A percentile compares a stretch with the other conserved stretches of the same genome.
phyloP scores from a whole-genome alignment of 768 basidiomycete species.

The Leccinum boreale region DNA sequence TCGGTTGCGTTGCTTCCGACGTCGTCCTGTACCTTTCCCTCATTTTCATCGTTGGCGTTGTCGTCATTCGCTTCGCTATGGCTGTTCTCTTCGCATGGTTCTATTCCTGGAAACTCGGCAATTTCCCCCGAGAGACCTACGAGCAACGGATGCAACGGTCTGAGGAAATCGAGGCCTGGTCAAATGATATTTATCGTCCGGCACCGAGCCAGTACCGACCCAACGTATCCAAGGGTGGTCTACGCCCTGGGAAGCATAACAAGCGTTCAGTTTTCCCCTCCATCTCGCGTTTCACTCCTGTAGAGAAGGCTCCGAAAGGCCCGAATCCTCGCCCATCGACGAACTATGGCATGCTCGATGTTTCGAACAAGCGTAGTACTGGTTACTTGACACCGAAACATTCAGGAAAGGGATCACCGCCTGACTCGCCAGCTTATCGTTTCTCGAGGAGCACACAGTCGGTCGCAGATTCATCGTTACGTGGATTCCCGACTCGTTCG shows the following conservation, averaged over 20 bases:
- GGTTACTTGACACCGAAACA: conserved; percentile 42
- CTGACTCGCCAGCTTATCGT: conserved; percentile 66
- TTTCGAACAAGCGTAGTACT: conserved; percentile 58
- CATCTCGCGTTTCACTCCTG: conserved; percentile 70
- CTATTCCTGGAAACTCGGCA: conserved; percentile 92
- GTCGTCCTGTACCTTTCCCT: conserved; percentile 95
- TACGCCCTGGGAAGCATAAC: conserved; percentile 45
- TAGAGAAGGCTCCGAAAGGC: conserved; percentile 57
- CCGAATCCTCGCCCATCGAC: conserved; percentile 54
- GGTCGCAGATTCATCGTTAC: conserved; percentile 44
- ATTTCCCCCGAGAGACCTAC: conserved; percentile 90
- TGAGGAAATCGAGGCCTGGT: conserved; percentile 93
- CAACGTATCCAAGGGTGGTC: conserved; percentile 75
- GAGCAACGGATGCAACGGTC: conserved; percentile 88
- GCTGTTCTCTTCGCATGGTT: conserved; percentile 98
- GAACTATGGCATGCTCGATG: conserved; percentile 65
- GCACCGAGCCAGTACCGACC: conserved; percentile 91
- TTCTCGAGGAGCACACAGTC: conserved; percentile 84
- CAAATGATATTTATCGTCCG: conserved; percentile 90
- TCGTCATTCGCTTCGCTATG: conserved; percentile 92
- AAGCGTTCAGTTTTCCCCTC: conserved; percentile 65
- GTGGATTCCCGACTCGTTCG: conserved; percentile 35
- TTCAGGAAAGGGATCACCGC: conserved; percentile 57
- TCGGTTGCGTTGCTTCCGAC: conserved; percentile 93
- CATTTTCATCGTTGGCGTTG: conserved; percentile 96